Percentiles rank a stretch among this genome's conserved stretches.
Evolutionary conservation across 225 moss, liverwort and hornwort genomes (phyloP).

Genomic region (Thuidium tamariscinum): DNA sequence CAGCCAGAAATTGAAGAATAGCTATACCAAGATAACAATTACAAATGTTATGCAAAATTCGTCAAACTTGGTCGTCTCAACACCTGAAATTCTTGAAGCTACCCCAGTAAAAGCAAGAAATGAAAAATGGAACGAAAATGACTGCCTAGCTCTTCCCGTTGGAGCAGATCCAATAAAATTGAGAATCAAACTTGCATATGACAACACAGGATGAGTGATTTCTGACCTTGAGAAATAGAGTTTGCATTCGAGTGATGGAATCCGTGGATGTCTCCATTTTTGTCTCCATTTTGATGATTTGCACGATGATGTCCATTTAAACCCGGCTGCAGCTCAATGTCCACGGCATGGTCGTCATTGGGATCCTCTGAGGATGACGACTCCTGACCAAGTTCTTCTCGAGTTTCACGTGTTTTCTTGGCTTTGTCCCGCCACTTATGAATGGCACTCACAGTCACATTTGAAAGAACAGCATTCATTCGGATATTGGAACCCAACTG

Average conservation of each 20-base stretch:
- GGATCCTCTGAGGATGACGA: neutral
- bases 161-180: neutral
- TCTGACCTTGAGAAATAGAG: neutral
- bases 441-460: conserved; percentile 15
- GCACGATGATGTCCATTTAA: neutral
- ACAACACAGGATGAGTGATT: neutral
- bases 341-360: neutral
- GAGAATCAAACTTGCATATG: neutral
- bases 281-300: neutral
- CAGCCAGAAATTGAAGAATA: no score
- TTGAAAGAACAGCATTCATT: conserved; percentile 22
- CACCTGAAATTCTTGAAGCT: no score
- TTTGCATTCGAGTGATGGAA: neutral
- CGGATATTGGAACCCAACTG: conserved; percentile 62
- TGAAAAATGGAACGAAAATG: no score
- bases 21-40: no score
- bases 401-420: neutral
- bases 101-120: no score
- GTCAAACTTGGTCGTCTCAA: no score
- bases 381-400: neutral
- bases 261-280: neutral
- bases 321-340: neutral
- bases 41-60: no score
- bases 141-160: neutral
- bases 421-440: conserved; percentile 37